Evolutionary conservation across 2,329 filamentous ascomycete species (phyloP).

Genomic region (Didymella segeticola): DNA sequence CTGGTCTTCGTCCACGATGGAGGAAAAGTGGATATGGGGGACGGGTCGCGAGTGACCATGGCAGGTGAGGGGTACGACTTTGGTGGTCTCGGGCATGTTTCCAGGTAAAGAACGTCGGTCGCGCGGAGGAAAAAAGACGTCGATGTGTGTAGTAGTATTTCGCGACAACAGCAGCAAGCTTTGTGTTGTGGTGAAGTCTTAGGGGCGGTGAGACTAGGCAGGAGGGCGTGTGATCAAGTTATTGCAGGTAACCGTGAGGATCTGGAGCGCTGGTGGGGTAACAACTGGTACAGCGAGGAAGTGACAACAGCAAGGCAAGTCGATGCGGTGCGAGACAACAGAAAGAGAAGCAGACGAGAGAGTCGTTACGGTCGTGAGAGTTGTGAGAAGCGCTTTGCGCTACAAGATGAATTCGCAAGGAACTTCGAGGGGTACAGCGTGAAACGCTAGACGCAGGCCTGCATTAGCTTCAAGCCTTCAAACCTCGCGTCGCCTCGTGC

Average conservation of each 20-base stretch:
- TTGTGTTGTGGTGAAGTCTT: constrained; percentile 9
- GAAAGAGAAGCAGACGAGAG: constrained; percentile 27
- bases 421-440: constrained; percentile 12
- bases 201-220: constrained; percentile 22
- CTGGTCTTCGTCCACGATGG: constrained; percentile 78
- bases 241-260: constrained; percentile 14
- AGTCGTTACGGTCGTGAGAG: constrained; percentile 43
- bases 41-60: constrained; percentile 94
- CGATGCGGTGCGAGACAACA: constrained; percentile 13
- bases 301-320: constrained; percentile 3
- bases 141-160: neutral
- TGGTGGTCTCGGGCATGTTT: constrained; percentile 52
- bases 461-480: constrained; percentile 13
- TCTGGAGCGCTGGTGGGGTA: constrained; percentile 10
- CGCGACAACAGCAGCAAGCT: neutral
- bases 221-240: constrained; percentile 23
- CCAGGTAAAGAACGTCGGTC: constrained; percentile 7
- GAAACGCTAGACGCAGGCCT: constrained; percentile 7
- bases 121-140: constrained; percentile 1
- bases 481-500: neutral
- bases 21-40: constrained; percentile 88
- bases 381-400: constrained; percentile 29
- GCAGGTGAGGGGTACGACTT: constrained; percentile 87
- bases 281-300: neutral
- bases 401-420: constrained; percentile 11